Evolutionary conservation across 805 yeast genomes (phyloP), one percentile per base, ranked within the genome.

Genomic region (Yamadazyma akitaensis): DNA sequence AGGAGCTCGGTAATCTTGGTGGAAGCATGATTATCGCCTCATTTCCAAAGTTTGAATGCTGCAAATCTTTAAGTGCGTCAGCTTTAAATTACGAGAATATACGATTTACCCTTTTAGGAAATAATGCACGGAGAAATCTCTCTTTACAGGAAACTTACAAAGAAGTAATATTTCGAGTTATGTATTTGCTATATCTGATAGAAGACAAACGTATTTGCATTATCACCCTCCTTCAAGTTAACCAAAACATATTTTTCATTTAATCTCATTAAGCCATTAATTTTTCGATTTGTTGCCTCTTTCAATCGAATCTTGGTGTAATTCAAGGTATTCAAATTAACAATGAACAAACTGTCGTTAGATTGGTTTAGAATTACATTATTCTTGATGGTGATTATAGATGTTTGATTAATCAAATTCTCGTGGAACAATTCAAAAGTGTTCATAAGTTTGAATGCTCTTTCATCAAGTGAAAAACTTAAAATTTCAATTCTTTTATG

Each of bases 201-300:
- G 43, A 52, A 38, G 17, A 44, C 44, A 18, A 52, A 52, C 10
- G 26, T 40, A 37, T 46, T 47, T 5, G 50, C 42, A 39, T 48
- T 48, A 38, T 50, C 53, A 12, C 42, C 6, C 40, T 46, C 50
- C 37, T 44, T 52, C 14, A 47, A 43, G 30, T 43, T 46, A 2
- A 52, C 43, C 28, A 52, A 17, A 14, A 50, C 18, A 24, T 35
- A 43, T 19, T 50, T 46, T 17, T 48, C 51, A 32, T 40, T 40
- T 24, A 52, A 25, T 36, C 49, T 43, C 11, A 44, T 41, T 8
- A 52, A 28, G 25, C 53, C 56, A 38, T 46, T 52, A 21, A 52
- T 49, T 32, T 50, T 52, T 34, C 50, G 50, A 37, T 46, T 43
- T 28, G 32, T 28, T 11, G 16, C 12, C 12, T 28, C 25, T 11